Conservation (phyloP, 169 alveolate genomes). For the Plasmodium berghei region DNA sequence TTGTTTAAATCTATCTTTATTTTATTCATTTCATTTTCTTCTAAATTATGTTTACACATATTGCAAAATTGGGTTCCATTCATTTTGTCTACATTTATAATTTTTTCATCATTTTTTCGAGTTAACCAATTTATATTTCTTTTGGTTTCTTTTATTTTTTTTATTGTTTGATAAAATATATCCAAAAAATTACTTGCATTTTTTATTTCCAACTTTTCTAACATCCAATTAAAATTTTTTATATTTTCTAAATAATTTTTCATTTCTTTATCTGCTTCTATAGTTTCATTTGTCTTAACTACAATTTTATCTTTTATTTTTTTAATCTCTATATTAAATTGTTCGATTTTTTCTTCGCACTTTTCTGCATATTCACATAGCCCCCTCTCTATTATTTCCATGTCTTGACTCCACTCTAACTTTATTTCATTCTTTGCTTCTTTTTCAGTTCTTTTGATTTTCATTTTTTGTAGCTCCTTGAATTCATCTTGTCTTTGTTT, state of each 20-base stretch:
- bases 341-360: conserved; percentile 13
- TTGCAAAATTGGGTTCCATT: not conserved
- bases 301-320: not conserved
- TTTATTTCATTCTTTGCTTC: not conserved
- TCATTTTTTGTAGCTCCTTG: no score
- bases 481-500: no score
- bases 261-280: conserved; percentile 2
- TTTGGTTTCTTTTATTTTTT: conserved; percentile 16
- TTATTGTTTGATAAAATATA: not conserved
- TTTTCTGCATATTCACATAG: conserved; percentile 4
- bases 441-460: no score
- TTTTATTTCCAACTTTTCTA: conserved; percentile 6
- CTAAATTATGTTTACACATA: not conserved
- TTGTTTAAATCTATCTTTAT: not conserved
- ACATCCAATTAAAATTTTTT: conserved; percentile 12
- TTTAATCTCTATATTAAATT: not conserved
- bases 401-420: not conserved
- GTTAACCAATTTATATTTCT: not conserved
- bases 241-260: conserved; percentile 1
- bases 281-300: not conserved
- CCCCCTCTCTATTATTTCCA: not conserved
- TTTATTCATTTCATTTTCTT: not conserved
- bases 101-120: not conserved
- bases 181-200: not conserved
- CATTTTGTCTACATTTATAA: not conserved